A percentile compares a stretch with the other conserved stretches of the same genome.
These are phyloP conservation scores for Lipomyces oligophaga DNA, from an alignment of 805 yeast species.

Conservation along the genomic window DNA sequence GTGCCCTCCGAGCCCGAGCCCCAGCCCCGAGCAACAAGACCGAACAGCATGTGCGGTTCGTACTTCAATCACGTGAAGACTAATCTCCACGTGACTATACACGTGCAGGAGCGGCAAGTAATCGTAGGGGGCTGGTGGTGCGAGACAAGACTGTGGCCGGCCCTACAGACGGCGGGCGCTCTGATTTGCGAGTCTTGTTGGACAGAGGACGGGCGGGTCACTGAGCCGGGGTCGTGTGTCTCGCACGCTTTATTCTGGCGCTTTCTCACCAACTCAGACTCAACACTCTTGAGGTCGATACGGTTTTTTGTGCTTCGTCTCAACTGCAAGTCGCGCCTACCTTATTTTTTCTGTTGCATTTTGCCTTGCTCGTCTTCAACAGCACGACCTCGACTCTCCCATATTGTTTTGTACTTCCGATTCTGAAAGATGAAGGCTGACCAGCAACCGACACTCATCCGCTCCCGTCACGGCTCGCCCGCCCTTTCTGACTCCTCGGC, in stretches of 20 bases:
- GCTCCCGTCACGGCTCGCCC: slow-evolving; percentile 24
- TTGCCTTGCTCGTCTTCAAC: neutral
- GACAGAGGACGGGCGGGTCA: no score
- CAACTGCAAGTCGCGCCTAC: neutral
- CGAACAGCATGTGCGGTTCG: no score
- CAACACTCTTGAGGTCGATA: neutral
- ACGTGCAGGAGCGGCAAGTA: no score
- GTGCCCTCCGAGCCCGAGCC: no score
- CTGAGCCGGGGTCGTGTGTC: no score
- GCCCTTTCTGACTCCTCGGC: slow-evolving; percentile 10
- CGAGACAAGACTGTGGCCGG: no score
- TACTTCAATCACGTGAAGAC: no score
- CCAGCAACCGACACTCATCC: slow-evolving; percentile 13
- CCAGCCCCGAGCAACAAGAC: no score
- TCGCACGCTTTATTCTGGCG: neutral
- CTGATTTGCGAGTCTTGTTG: no score
- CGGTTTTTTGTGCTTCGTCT: neutral
- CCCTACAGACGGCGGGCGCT: no score
- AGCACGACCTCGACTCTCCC: neutral
- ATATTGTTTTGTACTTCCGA: neutral
- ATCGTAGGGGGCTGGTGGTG: no score
- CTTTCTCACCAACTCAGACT: neutral
- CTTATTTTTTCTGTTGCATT: neutral
- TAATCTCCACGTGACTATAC: no score
- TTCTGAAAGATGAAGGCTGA: slow-evolving; percentile 10